Percentiles rank a stretch among this genome's conserved stretches.
These are phyloP conservation scores for Sporothrix curviconia DNA, from an alignment of 2,329 filamentous ascomycete species.

Conservation along the genomic window DNA sequence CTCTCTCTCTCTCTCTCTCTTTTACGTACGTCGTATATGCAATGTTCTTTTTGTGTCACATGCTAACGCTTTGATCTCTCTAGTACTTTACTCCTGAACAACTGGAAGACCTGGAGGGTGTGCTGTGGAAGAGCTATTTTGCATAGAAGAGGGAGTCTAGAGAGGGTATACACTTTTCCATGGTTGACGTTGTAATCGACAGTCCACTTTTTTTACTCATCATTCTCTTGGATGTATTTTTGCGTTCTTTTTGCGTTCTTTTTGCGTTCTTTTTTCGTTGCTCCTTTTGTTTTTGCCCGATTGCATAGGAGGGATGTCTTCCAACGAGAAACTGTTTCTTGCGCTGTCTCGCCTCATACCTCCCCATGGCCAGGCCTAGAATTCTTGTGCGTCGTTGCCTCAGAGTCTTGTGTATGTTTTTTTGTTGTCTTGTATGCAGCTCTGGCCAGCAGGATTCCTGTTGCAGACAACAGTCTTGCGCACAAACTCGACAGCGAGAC, in stretches of 20 bases:
- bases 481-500: no score
- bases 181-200: not conserved
- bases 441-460: no score
- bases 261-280: not conserved
- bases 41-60: not conserved
- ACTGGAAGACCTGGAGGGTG: conserved; percentile 88
- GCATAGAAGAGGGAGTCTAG: conserved; percentile 46
- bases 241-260: not conserved
- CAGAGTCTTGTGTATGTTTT: no score
- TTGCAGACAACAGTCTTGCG: no score
- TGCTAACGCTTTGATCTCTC: not conserved
- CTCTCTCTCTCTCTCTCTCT: no score
- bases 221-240: not conserved
- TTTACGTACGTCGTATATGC: no score
- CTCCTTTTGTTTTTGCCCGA: not conserved
- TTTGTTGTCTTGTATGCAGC: no score
- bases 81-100: conserved; percentile 85
- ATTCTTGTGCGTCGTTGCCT: no score
- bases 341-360: no score
- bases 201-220: not conserved
- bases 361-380: no score
- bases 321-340: no score
- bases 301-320: not conserved
- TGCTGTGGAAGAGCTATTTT: conserved; percentile 99
- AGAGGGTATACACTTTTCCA: not conserved